These are phyloP conservation scores for Fusarium phyllophilum DNA, from an alignment of 2,329 filamentous ascomycete genomes.

Conservation along the genomic window DNA sequence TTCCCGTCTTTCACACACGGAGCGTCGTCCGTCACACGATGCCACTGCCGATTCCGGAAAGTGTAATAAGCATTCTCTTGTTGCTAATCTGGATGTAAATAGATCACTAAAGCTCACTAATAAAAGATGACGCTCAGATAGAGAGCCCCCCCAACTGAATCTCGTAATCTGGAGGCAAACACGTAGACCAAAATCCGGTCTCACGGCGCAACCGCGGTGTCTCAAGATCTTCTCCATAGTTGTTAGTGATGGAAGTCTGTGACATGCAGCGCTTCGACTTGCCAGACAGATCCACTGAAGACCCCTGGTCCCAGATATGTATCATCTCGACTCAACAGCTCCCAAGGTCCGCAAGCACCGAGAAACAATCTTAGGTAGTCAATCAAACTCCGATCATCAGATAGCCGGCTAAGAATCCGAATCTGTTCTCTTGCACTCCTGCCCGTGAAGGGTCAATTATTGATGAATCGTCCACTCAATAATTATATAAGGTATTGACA, in stretches of 20 bases:
- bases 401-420: neutral
- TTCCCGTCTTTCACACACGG: constrained; percentile 36
- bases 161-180: constrained; percentile 12
- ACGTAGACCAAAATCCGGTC: constrained; percentile 19
- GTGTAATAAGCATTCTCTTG: neutral
- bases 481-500: neutral
- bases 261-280: constrained; percentile 31
- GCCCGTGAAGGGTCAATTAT: constrained; percentile 1
- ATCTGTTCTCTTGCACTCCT: neutral
- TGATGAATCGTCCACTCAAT: constrained; percentile 2
- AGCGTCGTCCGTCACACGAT: constrained; percentile 30
- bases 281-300: constrained; percentile 22
- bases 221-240: constrained; percentile 27
- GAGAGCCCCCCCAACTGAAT: neutral
- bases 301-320: constrained; percentile 10
- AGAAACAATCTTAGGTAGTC: neutral
- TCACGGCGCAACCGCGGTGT: constrained; percentile 39
- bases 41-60: constrained; percentile 1
- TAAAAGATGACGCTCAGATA: constrained; percentile 1
- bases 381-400: constrained; percentile 20
- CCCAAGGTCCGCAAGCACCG: constrained; percentile 17
- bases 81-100: neutral
- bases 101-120: neutral
- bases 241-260: constrained; percentile 25
- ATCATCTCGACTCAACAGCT: constrained; percentile 32